Evolutionary conservation across 306 rosid species (phyloP).

Genomic region (Sicyos baderoa): DNA sequence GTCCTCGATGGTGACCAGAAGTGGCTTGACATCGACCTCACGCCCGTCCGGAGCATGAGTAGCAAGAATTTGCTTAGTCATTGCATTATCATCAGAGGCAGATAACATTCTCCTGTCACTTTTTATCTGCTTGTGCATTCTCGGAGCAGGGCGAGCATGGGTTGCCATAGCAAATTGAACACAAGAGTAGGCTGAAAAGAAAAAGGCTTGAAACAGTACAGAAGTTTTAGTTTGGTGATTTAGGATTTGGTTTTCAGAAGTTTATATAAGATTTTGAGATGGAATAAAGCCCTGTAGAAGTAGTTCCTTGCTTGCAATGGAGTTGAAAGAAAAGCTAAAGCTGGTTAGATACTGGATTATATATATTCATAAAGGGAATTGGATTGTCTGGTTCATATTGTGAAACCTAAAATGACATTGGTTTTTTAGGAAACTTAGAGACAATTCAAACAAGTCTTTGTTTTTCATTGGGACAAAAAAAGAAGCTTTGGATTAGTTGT

Average conservation of each 20-base stretch:
- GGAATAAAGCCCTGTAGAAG: constrained; percentile 60
- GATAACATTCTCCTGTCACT: constrained; percentile 40
- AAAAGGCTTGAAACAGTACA: background rate
- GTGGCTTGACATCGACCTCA: constrained; percentile 51
- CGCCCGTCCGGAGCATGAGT: constrained; percentile 61
- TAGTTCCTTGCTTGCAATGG: constrained; percentile 72
- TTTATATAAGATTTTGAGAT: constrained; percentile 34
- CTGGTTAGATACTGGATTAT: background rate
- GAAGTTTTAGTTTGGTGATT: constrained; percentile 21
- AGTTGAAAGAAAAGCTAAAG: constrained; percentile 56
- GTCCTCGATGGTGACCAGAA: constrained; percentile 46
- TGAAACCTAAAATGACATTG: background rate
- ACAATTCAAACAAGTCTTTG: background rate
- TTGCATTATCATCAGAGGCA: constrained; percentile 53
- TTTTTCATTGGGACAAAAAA: background rate
- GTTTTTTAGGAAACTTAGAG: background rate
- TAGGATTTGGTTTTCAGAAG: background rate
- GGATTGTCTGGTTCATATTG: background rate
- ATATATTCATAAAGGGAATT: background rate
- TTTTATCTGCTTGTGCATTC: constrained; percentile 20
- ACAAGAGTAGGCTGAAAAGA: constrained; percentile 5
- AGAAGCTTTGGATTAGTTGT: constrained; percentile 8
- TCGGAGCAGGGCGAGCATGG: constrained; percentile 17
- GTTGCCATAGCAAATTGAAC: constrained; percentile 31
- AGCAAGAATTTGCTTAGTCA: constrained; percentile 60